Percentiles rank a stretch among this genome's conserved stretches.
Conservation (phyloP, 75 land plant species). For the Isoetes taiwanensis region DNA sequence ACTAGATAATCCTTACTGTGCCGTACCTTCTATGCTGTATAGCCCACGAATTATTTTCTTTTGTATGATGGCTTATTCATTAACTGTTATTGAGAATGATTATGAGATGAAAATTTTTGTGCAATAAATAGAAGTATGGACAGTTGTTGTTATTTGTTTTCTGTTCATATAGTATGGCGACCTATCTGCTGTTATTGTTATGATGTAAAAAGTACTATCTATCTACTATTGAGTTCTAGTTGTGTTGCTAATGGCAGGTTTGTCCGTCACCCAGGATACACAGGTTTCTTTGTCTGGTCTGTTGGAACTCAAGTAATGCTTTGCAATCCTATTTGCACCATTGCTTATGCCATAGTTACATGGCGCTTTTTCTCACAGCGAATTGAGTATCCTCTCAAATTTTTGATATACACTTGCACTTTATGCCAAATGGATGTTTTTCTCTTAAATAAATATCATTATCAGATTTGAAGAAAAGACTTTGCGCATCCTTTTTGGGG, state of each 20-base stretch:
- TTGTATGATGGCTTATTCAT: too few species aligned
- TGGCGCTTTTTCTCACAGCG: constrained; percentile 63
- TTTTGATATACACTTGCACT: not conserved
- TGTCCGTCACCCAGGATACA: constrained; percentile 82
- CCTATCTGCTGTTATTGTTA: too few species aligned
- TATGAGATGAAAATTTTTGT: too few species aligned
- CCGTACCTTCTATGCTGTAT: too few species aligned
- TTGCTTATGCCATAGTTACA: constrained; percentile 47
- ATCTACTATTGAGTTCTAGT: too few species aligned
- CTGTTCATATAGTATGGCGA: too few species aligned
- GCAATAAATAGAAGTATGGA: too few species aligned
- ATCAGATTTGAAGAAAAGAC: constrained; percentile 68
- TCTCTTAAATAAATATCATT: constrained; percentile 9
- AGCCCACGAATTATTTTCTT: too few species aligned
- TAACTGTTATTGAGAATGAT: too few species aligned
- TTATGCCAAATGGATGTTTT: not conserved
- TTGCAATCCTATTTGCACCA: constrained; percentile 55
- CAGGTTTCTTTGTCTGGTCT: constrained; percentile 81
- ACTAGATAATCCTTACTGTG: too few species aligned
- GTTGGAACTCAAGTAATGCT: constrained; percentile 82
- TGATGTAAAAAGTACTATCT: too few species aligned
- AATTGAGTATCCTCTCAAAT: constrained; percentile 43
- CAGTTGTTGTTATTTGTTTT: constrained; percentile 1
- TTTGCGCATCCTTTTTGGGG: constrained; percentile 64
- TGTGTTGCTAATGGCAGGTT: constrained; percentile 27